Conservation (phyloP, 2,329 filamentous ascomycete genomes). For the Trichoderma cornu-damae region DNA sequence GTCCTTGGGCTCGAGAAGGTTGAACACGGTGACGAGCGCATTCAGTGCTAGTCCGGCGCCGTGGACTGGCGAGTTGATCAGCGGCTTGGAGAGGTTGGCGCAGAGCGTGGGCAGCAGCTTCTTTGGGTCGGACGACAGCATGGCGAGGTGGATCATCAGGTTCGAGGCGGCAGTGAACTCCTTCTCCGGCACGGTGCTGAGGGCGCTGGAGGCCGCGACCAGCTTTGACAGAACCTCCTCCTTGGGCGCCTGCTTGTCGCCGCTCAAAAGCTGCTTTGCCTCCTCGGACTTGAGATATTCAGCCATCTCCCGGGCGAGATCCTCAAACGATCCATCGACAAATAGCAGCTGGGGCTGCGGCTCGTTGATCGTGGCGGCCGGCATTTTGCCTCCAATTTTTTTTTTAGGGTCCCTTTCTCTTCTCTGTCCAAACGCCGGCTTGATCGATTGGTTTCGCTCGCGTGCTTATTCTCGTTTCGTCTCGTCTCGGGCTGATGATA, state of each 20-base stretch:
- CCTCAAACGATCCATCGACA: constrained; percentile 89
- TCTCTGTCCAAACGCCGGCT: constrained; percentile 4
- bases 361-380: constrained; percentile 38
- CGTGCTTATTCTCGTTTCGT: constrained; percentile 11
- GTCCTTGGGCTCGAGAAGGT: constrained; percentile 72
- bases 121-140: constrained; percentile 78
- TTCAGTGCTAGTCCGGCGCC: constrained; percentile 81
- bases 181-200: constrained; percentile 89
- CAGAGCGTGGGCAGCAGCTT: constrained; percentile 85
- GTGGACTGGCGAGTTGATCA: constrained; percentile 79
- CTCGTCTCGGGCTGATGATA: not conserved
- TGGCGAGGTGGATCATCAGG: constrained; percentile 86
- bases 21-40: constrained; percentile 93
- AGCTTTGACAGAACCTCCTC: constrained; percentile 88
- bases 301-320: constrained; percentile 90
- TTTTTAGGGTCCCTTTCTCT: constrained; percentile 19
- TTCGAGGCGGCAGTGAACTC: constrained; percentile 96
- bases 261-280: constrained; percentile 68
- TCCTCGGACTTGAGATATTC: constrained; percentile 84
- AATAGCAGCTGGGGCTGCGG: constrained; percentile 59
- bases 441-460: constrained; percentile 17
- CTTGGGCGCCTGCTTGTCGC: constrained; percentile 61
- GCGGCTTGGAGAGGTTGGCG: constrained; percentile 80
- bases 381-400: constrained; percentile 24
- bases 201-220: constrained; percentile 67